A percentile compares a stretch with the other conserved stretches of the same genome.
Conservation (phyloP, 2,329 filamentous ascomycete genomes). For the Cytospora schulzeri region DNA sequence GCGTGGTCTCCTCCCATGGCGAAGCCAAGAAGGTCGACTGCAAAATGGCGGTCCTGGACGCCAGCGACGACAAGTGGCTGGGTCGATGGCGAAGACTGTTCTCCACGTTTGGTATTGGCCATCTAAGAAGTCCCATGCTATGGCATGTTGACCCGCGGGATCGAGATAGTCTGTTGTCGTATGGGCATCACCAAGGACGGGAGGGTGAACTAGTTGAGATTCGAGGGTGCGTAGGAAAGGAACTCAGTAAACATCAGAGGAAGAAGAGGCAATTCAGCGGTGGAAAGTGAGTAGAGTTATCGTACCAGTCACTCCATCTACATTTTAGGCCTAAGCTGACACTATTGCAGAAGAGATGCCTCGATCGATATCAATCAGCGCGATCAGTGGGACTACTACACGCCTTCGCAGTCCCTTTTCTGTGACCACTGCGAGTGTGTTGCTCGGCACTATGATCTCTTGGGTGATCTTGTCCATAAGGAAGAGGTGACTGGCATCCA, state of each 20-base stretch:
- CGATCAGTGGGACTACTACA: slow-evolving; percentile 71
- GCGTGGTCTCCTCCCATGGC: slow-evolving; percentile 24
- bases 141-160: slow-evolving; percentile 80
- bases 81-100: slow-evolving; percentile 72
- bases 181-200: slow-evolving; percentile 63
- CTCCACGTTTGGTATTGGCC: slow-evolving; percentile 66
- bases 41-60: slow-evolving; percentile 67
- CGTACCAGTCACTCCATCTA: neutral
- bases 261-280: slow-evolving; percentile 56
- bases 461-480: slow-evolving; percentile 58
- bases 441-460: slow-evolving; percentile 59
- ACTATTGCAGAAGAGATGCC: slow-evolving; percentile 41
- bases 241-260: slow-evolving; percentile 77
- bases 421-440: slow-evolving; percentile 62
- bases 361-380: slow-evolving; percentile 63
- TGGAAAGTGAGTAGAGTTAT: slow-evolving; percentile 43
- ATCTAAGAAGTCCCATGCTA: slow-evolving; percentile 79
- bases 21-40: slow-evolving; percentile 32
- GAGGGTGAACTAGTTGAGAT: slow-evolving; percentile 70
- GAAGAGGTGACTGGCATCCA: slow-evolving; percentile 63
- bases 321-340: neutral
- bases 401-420: slow-evolving; percentile 64
- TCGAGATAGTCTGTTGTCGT: slow-evolving; percentile 69
- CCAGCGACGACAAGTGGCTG: slow-evolving; percentile 66
- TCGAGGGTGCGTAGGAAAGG: slow-evolving; percentile 73